Base-by-base conservation (phyloP, 129 eudicot genomes). In the Flaveria sonorensis region DNA sequence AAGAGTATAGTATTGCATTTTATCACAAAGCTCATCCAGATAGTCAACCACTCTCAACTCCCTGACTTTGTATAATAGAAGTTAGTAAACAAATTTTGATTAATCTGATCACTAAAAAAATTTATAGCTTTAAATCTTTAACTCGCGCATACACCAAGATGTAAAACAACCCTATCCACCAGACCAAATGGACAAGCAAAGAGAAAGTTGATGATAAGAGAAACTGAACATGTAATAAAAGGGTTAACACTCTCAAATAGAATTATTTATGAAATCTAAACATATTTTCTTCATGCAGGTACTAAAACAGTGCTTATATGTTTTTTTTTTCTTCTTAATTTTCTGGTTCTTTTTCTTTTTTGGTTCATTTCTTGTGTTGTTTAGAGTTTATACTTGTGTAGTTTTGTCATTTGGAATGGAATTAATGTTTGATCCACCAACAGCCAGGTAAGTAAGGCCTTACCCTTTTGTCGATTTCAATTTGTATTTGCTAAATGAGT, bases 41-140 rank as follows among this genome's bases (percentile, higher is more conserved):
- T 91, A 97, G 47, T 94, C 97, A 71, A 91, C 97, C n/a, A 88
- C 99, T 88, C 97, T 84, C 70, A 94, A 87, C 75, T 94, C 97
- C 79, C 99, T 94, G 64, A 88, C 89, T 77, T 97, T 94, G 83
- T 69, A 53, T 8, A 23, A 74, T 53, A 67, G 53, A 79, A 71
- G 30, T 68, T 36, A 70, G 68, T 28, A 62, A 30, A 75, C 32
- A 62, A 23, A 11, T 28, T 45, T 12, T 23, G 59, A 45, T 7
- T 36, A 13, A 61, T 45, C 70, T 9, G 60, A 42, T 60, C 11
- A 14, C 20, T 8, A 24, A 14, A 65, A 65, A 65, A 45, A 23
- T 18, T 60, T 32, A 13, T 52, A 57, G 43, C 70, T 48, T 6
- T 55, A 67, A 40, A 84, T 93, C 97, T 72, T 90, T 93, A 52